Evolutionary conservation across 495 filamentous ascomycete genomes (phyloP).

Genomic region (Penicillium roqueforti): DNA sequence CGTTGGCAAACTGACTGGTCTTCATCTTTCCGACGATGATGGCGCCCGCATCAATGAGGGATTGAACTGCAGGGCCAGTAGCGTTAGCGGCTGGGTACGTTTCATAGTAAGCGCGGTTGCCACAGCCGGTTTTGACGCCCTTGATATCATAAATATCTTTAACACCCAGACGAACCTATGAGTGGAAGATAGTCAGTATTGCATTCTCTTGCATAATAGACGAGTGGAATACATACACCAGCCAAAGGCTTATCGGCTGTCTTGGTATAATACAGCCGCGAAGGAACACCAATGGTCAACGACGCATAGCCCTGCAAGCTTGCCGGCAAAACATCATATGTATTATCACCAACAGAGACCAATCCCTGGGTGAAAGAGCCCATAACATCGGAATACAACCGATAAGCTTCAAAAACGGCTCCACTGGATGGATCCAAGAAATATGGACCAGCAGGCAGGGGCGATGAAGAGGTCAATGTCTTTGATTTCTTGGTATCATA

Average conservation of each 20-base stretch:
- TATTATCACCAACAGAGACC: background rate
- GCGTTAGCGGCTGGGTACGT: background rate
- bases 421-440: background rate
- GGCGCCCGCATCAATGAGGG: background rate
- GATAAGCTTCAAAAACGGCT: background rate
- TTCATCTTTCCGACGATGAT: background rate
- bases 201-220: background rate
- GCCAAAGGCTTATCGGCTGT: background rate
- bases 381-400: background rate
- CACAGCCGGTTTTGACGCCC: background rate
- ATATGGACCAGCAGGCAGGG: background rate
- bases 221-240: background rate
- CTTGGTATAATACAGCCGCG: background rate
- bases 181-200: background rate
- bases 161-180: background rate
- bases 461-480: background rate
- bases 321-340: background rate
- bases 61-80: background rate
- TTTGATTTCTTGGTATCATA: background rate
- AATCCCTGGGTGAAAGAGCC: background rate
- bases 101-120: background rate
- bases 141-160: background rate
- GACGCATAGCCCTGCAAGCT: background rate
- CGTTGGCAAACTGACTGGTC: background rate
- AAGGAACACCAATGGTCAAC: background rate